A percentile compares a stretch with the other conserved stretches of the same genome.
Conservation (phyloP, 225 moss, liverwort and hornwort genomes). For the Pseudoscleropodium purum region DNA sequence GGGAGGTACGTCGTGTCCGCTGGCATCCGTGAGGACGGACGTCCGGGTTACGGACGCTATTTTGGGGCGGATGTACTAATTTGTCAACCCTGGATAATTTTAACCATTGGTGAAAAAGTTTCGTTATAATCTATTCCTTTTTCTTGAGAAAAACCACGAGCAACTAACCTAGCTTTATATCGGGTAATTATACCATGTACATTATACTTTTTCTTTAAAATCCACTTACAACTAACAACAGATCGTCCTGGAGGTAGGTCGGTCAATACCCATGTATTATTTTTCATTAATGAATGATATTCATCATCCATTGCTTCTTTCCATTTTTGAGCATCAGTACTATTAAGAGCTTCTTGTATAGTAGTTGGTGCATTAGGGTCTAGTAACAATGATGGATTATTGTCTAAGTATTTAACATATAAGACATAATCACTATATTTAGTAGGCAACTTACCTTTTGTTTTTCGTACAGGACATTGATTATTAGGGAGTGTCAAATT, state of each 20-base stretch:
- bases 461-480: background rate
- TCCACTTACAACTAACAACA: background rate
- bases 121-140: fast-evolving
- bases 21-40: too few species aligned
- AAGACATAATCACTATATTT: background rate
- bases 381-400: background rate
- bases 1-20: too few species aligned
- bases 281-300: background rate
- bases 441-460: background rate
- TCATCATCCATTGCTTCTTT: background rate
- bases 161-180: background rate
- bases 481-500: background rate
- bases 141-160: background rate
- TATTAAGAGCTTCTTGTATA: background rate
- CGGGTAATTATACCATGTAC: background rate
- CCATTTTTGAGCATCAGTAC: background rate
- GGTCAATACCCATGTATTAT: background rate
- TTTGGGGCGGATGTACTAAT: too few species aligned
- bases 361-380: background rate
- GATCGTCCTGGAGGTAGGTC: background rate
- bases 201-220: background rate
- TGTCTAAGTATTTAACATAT: background rate
- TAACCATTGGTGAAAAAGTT: background rate
- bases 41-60: too few species aligned
- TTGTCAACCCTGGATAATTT: too few species aligned